phyloP scores from a whole-genome alignment of 306 rosid species.

The Ochetophila trinervis region DNA sequence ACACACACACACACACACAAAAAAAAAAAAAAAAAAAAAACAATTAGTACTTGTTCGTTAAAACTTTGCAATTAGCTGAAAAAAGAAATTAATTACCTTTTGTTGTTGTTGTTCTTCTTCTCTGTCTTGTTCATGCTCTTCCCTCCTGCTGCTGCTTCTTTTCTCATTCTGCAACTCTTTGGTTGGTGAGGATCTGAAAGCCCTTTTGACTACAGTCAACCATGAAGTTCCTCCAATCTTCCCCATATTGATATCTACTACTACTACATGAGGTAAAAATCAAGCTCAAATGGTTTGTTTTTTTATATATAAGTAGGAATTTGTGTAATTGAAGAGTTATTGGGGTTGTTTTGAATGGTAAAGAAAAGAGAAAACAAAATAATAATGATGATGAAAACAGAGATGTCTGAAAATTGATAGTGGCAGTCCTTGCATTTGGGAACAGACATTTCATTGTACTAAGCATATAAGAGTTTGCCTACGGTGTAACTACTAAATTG shows the following conservation, averaged over 20 bases:
- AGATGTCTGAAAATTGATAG: constrained; percentile 12
- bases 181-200: constrained; percentile 44
- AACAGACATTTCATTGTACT: constrained; percentile 20
- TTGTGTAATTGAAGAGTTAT: constrained; percentile 9
- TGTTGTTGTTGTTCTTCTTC: constrained; percentile 62
- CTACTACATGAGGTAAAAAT: too few species aligned
- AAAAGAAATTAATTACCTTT: constrained; percentile 18
- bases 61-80: neutral
- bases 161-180: constrained; percentile 25
- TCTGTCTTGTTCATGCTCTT: constrained; percentile 36
- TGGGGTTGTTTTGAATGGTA: constrained; percentile 17
- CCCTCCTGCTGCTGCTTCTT: constrained; percentile 41
- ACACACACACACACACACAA: too few species aligned
- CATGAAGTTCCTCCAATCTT: constrained; percentile 50
- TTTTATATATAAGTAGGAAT: too few species aligned
- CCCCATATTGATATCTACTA: constrained; percentile 31
- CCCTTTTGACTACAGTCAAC: constrained; percentile 49
- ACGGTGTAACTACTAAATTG: too few species aligned
- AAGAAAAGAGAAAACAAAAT: constrained; percentile 10
- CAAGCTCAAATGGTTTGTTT: too few species aligned
- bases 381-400: neutral
- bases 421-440: constrained; percentile 38
- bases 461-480: too few species aligned
- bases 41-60: too few species aligned
- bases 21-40: neutral